Percentiles rank a stretch among this genome's conserved stretches.
phyloP scores from a whole-genome alignment of 176 grass and related monocot species.

The Oryza punctata region DNA sequence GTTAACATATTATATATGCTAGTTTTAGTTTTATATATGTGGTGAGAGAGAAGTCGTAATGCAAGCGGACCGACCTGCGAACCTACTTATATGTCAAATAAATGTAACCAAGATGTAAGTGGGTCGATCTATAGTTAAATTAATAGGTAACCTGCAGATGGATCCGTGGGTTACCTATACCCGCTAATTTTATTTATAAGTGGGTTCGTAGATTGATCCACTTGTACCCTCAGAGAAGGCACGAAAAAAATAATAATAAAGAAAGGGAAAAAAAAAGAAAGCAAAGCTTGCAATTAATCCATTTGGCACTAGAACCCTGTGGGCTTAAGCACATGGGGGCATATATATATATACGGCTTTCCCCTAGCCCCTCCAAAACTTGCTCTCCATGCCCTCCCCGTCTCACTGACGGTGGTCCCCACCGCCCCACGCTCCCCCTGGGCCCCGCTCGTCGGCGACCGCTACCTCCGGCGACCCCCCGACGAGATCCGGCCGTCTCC shows the following conservation, averaged over 20 bases:
- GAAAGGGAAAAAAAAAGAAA: background rate
- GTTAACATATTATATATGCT: too few species aligned
- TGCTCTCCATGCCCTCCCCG: slow-evolving; percentile 35
- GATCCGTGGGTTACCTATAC: too few species aligned
- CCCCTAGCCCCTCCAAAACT: slow-evolving; percentile 26
- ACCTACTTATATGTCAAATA: too few species aligned
- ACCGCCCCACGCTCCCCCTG: slow-evolving; percentile 37
- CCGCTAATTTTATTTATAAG: too few species aligned
- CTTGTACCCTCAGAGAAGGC: too few species aligned
- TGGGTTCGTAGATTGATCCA: too few species aligned
- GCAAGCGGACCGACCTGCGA: too few species aligned
- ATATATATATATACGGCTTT: slow-evolving; percentile 43
- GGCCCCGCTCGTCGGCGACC: slow-evolving; percentile 32
- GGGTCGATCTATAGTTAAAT: too few species aligned
- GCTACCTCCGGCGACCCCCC: background rate
- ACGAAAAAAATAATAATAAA: background rate
- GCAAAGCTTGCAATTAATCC: slow-evolving; percentile 31
- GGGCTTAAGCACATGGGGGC: slow-evolving; percentile 30
- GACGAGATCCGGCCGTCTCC: slow-evolving; percentile 27
- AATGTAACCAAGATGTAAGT: too few species aligned
- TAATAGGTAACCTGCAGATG: too few species aligned
- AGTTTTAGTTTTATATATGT: too few species aligned
- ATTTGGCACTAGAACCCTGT: background rate
- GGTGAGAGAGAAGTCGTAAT: too few species aligned
- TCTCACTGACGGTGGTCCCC: slow-evolving; percentile 60